Evolutionary conservation across 2,329 filamentous ascomycete species (phyloP), one percentile per base, ranked within the genome.

Genomic region (Tolypocladium paradoxum): DNA sequence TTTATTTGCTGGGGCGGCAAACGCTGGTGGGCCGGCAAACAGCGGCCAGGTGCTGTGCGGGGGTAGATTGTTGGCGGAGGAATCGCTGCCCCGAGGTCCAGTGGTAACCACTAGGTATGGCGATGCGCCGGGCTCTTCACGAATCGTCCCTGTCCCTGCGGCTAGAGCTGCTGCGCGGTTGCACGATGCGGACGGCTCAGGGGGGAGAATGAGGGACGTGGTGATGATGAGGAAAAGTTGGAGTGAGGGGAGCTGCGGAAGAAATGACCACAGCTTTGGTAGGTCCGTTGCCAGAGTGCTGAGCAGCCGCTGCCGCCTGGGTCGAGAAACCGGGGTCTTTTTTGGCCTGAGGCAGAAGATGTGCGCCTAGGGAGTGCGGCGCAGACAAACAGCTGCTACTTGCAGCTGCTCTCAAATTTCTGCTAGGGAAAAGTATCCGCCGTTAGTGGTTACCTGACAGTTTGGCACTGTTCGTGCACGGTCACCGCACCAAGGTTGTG

Each of bases 251-350:
- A 50, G 49, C 50, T 40, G 50, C 45, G 53, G 58, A 60, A 54
- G 55, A 55, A 53, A 51, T 46, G 40, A 34, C 49, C 38, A 52
- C 50, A 36, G 50, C 53, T 54, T 46, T 54, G 52, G 47, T 48
- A 50, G 50, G 52, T 50, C 38, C 52, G 55, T 58, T 59, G 56
- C 57, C 47, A 52, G 57, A 56, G 59, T 57, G 56, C 56, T 58
- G 56, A 59, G 52, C 45, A 54, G 49, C 54, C 53, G 48, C 54
- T 48, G 53, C 49, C 46, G 53, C 55, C 55, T 43, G 38, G 34
- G 40, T 38, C 43, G 34, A 35, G 53, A 51, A 51, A 38, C 46
- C 12, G 48, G 48, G 56, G 51, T 33, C n/a, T 47, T 34, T 37
- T 22, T 37, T 54, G 56, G 56, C 56, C 56, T 60, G 55, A 58